Percentiles rank a stretch among this genome's conserved stretches.
These are phyloP conservation scores for Citrus cavaleriei DNA, from an alignment of 345 rosid species.

Conservation along the genomic window DNA sequence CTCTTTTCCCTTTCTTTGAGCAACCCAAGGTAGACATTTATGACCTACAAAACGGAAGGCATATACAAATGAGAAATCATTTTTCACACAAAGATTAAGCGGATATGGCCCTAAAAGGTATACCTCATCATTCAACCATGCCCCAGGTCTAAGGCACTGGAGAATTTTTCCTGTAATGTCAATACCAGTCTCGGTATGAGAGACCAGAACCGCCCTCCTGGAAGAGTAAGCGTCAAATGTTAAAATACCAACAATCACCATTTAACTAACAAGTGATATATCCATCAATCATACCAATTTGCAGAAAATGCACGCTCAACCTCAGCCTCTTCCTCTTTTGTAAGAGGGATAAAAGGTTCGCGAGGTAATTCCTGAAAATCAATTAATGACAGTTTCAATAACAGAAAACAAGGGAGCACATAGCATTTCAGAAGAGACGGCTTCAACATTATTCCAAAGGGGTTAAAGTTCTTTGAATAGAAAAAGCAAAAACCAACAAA, in stretches of 20 bases:
- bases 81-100: neutral
- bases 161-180: constrained; percentile 64
- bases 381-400: constrained; percentile 6
- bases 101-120: constrained; percentile 1
- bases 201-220: constrained; percentile 59
- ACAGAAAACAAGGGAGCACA: neutral
- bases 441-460: neutral
- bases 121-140: constrained; percentile 99
- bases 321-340: constrained; percentile 63
- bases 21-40: constrained; percentile 79
- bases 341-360: constrained; percentile 70
- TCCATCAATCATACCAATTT: constrained; percentile 40
- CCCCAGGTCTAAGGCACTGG: constrained; percentile 67
- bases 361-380: constrained; percentile 47
- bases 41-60: constrained; percentile 51
- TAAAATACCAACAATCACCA: constrained; percentile 8
- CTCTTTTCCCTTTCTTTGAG: constrained; percentile 94
- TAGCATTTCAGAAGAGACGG: neutral
- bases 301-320: constrained; percentile 51
- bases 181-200: constrained; percentile 61
- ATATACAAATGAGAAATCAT: constrained; percentile 16
- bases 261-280: constrained; percentile 2
- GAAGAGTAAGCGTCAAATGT: constrained; percentile 13
- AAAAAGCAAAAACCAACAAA: neutral
- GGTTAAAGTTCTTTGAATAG: neutral